Conservation (phyloP, 2,329 filamentous ascomycete species). For the Metarhizium sp. region DNA sequence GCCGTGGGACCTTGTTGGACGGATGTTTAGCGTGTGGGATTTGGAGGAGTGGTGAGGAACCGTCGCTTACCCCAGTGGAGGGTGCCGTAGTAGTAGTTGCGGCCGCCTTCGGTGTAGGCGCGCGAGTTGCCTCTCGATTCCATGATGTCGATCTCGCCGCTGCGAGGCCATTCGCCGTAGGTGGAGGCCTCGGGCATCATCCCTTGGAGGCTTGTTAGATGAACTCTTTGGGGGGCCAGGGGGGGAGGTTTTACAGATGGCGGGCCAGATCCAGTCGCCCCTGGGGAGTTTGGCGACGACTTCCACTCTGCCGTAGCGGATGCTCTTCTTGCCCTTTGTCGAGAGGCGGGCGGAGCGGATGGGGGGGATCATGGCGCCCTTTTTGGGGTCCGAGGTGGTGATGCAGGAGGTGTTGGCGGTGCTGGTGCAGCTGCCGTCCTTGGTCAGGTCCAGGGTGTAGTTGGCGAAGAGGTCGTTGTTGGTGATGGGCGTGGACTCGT, state of each 20-base stretch:
- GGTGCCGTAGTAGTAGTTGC: conserved; percentile 31
- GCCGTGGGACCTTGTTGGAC: conserved; percentile 15
- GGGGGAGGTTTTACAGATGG: conserved; percentile 21
- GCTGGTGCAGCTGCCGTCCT: conserved; percentile 31
- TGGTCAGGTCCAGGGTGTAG: conserved; percentile 35
- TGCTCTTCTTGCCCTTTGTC: conserved; percentile 18
- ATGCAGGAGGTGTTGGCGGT: conserved; percentile 23
- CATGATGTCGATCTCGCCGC: conserved; percentile 45
- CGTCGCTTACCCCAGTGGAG: conserved; percentile 35
- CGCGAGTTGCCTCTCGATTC: conserved; percentile 31
- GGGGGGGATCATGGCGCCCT: conserved; percentile 37
- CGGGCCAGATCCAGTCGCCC: conserved; percentile 48
- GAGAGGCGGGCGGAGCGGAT: conserved; percentile 39
- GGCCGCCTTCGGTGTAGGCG: conserved; percentile 32
- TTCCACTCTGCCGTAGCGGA: conserved; percentile 30
- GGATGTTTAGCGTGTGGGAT: background rate
- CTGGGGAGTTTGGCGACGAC: conserved; percentile 41
- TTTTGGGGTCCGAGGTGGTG: conserved; percentile 30
- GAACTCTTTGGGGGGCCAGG: background rate
- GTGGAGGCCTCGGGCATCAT: conserved; percentile 39
- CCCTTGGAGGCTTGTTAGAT: conserved; percentile 14
- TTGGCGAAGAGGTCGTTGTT: conserved; percentile 26
- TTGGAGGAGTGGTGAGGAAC: background rate
- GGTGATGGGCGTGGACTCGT: conserved; percentile 28
- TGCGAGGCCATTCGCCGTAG: conserved; percentile 41